These are phyloP conservation scores for Barbarea vulgaris DNA, from an alignment of 345 rosid genomes.

Conservation along the genomic window DNA sequence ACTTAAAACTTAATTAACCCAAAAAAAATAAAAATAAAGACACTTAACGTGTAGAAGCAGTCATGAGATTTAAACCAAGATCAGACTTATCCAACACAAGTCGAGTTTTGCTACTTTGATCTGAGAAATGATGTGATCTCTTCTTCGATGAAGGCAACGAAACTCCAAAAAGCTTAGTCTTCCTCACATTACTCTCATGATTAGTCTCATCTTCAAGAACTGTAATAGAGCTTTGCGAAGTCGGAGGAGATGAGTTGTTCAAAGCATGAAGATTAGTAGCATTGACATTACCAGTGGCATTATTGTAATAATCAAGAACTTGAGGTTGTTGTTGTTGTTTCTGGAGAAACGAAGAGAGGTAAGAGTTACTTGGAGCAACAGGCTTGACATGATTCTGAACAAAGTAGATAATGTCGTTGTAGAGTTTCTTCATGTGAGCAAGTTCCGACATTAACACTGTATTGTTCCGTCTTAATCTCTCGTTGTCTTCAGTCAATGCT, in stretches of 20 bases:
- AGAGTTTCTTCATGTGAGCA: conserved; percentile 88
- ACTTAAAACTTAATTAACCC: not conserved
- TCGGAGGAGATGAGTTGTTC: conserved; percentile 40
- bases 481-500: conserved; percentile 79
- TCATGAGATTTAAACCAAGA: conserved; percentile 81
- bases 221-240: conserved; percentile 41
- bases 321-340: conserved; percentile 41
- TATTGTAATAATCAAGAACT: conserved; percentile 33
- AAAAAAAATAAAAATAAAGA: not conserved
- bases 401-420: conserved; percentile 86
- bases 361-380: conserved; percentile 64
- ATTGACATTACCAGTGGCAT: conserved; percentile 16
- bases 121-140: conserved; percentile 53
- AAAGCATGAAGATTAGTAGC: not conserved
- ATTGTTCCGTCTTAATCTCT: conserved; percentile 78
- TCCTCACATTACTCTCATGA: conserved; percentile 33
- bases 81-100: conserved; percentile 80
- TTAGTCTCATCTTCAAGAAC: conserved; percentile 35
- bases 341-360: conserved; percentile 51
- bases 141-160: conserved; percentile 67
- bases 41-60: conserved; percentile 54
- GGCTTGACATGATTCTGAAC: conserved; percentile 94
- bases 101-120: conserved; percentile 62
- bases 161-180: conserved; percentile 80
- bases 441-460: conserved; percentile 80